Conservation (phyloP, 495 filamentous ascomycete species). For the Neurospora pannonica region DNA sequence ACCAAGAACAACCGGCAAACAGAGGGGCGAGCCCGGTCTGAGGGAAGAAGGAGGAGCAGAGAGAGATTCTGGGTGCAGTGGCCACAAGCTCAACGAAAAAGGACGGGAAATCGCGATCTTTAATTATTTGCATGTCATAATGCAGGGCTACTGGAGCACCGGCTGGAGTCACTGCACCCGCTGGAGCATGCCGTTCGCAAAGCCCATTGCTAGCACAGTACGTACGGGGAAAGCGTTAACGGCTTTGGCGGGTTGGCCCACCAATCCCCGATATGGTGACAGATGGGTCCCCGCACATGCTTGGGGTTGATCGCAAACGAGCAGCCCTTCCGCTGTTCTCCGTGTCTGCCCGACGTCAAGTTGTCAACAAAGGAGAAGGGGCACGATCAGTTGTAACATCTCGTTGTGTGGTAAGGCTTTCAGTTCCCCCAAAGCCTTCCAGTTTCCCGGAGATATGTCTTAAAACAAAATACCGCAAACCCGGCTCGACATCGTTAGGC, state of each 20-base stretch:
- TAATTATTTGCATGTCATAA: slow-evolving; percentile 12
- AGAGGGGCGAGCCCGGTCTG: not conserved
- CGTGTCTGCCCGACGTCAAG: not conserved
- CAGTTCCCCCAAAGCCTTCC: not conserved
- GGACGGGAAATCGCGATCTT: slow-evolving; percentile 15
- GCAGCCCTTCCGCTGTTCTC: not conserved
- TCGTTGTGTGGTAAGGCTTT: not conserved
- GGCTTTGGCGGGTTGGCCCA: not conserved
- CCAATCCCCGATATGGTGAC: not conserved
- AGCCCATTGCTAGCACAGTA: not conserved
- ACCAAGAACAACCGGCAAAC: not conserved
- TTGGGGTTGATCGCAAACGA: not conserved
- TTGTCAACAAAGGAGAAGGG: not conserved
- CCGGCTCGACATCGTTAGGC: not conserved
- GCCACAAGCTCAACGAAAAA: not conserved
- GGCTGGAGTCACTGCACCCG: not conserved
- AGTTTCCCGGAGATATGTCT: not conserved
- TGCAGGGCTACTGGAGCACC: slow-evolving; percentile 1
- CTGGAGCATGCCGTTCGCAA: not conserved
- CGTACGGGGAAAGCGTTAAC: not conserved
- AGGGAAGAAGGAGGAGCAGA: not conserved
- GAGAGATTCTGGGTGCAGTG: not conserved
- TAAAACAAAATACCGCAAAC: not conserved
- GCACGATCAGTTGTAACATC: not conserved
- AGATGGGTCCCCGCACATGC: not conserved